These are phyloP conservation scores for Selaginella tamariscina DNA, from an alignment of 75 land plant species.

Conservation along the genomic window DNA sequence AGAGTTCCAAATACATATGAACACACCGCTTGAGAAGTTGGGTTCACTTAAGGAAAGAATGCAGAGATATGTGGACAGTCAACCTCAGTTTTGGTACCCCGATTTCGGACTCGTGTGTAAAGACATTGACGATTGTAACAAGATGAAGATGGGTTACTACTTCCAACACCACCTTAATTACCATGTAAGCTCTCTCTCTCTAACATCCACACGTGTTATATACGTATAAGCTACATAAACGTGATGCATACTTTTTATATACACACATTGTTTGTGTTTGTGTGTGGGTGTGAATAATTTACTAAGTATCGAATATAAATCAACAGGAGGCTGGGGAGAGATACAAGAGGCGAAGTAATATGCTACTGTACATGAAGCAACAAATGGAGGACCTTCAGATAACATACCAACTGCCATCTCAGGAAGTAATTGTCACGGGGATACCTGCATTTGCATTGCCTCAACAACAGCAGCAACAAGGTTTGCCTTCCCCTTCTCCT, in stretches of 20 bases:
- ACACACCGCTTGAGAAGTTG: conserved; percentile 5
- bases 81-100: conserved; percentile 13
- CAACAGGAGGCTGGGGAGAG: conserved; percentile 1
- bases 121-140: conserved; percentile 8
- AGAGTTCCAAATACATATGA: conserved; percentile 13
- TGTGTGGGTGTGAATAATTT: background rate
- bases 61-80: conserved; percentile 12
- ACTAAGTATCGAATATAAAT: too few relatives aligned
- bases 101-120: conserved; percentile 9
- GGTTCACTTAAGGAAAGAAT: conserved; percentile 4
- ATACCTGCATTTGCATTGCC: background rate
- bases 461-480: too few relatives aligned
- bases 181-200: background rate
- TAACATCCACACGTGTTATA: background rate
- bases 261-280: background rate
- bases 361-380: background rate
- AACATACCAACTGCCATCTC: background rate
- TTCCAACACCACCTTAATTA: conserved; percentile 7
- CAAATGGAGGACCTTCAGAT: background rate
- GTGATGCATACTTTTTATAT: background rate
- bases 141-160: conserved; percentile 9
- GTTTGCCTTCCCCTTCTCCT: too few relatives aligned
- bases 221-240: background rate
- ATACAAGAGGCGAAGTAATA: background rate
- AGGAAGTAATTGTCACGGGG: background rate